A percentile compares a stretch with the other conserved stretches of the same genome.
Evolutionary conservation across 768 basidiomycete genomes (phyloP).

Genomic region (Coprinopsis strossmayeri): DNA sequence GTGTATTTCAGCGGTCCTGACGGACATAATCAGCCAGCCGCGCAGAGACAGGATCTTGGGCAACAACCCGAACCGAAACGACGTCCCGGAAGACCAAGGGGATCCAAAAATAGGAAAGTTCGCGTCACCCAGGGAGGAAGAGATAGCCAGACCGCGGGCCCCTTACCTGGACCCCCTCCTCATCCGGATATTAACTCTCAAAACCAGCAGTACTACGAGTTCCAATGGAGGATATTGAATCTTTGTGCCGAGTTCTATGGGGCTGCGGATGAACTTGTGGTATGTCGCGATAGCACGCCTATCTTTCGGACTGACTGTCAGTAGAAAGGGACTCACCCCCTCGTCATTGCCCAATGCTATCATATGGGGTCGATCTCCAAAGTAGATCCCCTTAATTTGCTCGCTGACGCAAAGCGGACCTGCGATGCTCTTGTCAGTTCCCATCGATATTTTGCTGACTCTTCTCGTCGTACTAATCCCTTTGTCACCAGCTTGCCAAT

Average conservation of each 20-base stretch:
- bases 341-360: slow-evolving; percentile 78
- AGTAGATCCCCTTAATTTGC: slow-evolving; percentile 68
- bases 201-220: slow-evolving; percentile 78
- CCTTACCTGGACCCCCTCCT: slow-evolving; percentile 28
- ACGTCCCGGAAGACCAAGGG: slow-evolving; percentile 71
- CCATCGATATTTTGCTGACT: not conserved
- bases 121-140: slow-evolving; percentile 28
- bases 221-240: slow-evolving; percentile 80
- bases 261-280: slow-evolving; percentile 78
- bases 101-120: slow-evolving; percentile 67
- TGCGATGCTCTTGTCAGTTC: slow-evolving; percentile 66
- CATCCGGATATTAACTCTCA: slow-evolving; percentile 50
- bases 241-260: slow-evolving; percentile 83
- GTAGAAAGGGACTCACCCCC: slow-evolving; percentile 56
- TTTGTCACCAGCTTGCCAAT: slow-evolving; percentile 56
- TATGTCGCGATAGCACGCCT: slow-evolving; percentile 31
- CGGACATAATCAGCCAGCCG: not conserved
- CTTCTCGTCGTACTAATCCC: not conserved
- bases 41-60: not conserved
- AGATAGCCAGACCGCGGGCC: slow-evolving; percentile 21
- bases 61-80: slow-evolving; percentile 44
- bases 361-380: slow-evolving; percentile 63
- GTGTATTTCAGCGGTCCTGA: not conserved
- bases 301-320: slow-evolving; percentile 9
- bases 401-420: slow-evolving; percentile 69